Conservation (phyloP, 108 stramenopile genomes). For the Aureococcus anophagefferens region DNA sequence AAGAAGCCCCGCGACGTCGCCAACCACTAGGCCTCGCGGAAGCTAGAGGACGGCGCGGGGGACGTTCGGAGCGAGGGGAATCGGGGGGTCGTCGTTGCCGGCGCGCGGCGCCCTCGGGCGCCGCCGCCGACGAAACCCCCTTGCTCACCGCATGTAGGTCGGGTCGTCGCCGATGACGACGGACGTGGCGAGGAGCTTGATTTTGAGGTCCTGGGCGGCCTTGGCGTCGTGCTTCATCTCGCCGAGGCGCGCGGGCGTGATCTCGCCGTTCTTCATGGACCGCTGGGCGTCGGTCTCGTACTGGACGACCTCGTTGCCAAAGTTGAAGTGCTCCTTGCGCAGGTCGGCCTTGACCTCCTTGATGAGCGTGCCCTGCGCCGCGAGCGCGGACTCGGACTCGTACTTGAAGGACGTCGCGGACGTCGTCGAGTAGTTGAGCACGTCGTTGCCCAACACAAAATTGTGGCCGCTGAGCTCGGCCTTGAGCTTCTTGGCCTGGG, state of each 20-base stretch:
- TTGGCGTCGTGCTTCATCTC: not conserved
- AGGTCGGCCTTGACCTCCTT: not conserved
- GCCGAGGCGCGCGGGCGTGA: not conserved
- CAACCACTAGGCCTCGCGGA: too few relatives aligned
- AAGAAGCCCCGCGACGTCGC: too few relatives aligned
- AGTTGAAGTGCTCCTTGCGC: not conserved
- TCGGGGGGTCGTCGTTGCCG: too few relatives aligned
- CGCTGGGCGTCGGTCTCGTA: not conserved
- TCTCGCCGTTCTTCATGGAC: not conserved
- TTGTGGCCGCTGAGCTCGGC: not conserved
- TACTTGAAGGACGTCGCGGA: not conserved
- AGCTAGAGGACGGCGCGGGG: too few relatives aligned
- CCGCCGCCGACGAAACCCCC: too few relatives aligned
- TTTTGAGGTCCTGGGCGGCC: too few relatives aligned
- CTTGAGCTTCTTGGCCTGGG: not conserved
- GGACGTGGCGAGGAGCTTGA: too few relatives aligned
- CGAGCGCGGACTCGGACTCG: not conserved
- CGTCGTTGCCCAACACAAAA: not conserved
- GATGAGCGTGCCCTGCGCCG: not conserved
- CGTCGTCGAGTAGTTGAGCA: not conserved
- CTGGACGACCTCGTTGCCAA: not conserved
- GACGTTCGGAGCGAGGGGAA: too few relatives aligned
- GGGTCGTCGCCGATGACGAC: too few relatives aligned
- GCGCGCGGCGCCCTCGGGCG: too few relatives aligned
- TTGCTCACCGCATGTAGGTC: too few relatives aligned